These are phyloP conservation scores for Pelargonium australe DNA, from an alignment of 441 rosid species.

Conservation along the genomic window DNA sequence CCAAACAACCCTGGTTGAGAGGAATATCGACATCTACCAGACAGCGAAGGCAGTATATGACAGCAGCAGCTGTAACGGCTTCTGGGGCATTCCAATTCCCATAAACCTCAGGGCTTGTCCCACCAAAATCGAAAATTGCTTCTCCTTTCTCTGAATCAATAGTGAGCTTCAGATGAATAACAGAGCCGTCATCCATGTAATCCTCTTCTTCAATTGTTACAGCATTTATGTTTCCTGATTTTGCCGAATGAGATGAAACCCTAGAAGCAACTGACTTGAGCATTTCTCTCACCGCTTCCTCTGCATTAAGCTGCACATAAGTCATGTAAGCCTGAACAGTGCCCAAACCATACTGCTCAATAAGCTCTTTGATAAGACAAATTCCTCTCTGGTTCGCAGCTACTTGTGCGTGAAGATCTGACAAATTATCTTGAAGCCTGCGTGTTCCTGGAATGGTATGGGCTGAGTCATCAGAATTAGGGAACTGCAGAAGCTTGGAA, in stretches of 20 bases:
- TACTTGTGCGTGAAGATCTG: conserved; percentile 87
- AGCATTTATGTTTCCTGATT: conserved; percentile 21
- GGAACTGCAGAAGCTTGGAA: conserved; percentile 55
- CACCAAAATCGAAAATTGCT: conserved; percentile 79
- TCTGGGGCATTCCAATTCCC: conserved; percentile 98
- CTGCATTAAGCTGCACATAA: conserved; percentile 81
- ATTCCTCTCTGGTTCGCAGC: conserved; percentile 97
- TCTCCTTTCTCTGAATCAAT: conserved; percentile 69
- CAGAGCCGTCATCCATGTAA: conserved; percentile 89
- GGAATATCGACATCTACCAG: conserved; percentile 83
- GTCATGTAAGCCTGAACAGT: conserved; percentile 91
- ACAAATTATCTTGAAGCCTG: conserved; percentile 75
- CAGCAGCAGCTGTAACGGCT: conserved; percentile 91
- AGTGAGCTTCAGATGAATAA: conserved; percentile 62
- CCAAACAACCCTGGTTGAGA: conserved; percentile 86
- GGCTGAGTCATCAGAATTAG: conserved; percentile 41
- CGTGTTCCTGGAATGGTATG: conserved; percentile 73
- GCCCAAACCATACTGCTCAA: conserved; percentile 71
- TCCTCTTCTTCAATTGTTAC: conserved; percentile 74
- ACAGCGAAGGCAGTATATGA: conserved; percentile 88
- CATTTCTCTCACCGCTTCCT: conserved; percentile 90
- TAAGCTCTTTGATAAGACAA: conserved; percentile 72
- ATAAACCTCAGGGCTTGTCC: conserved; percentile 84
- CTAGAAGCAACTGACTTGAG: conserved; percentile 67
- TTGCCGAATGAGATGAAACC: conserved; percentile 38